Conservation (phyloP, 306 rosid genomes). For the Oemleria cerasiformis region DNA sequence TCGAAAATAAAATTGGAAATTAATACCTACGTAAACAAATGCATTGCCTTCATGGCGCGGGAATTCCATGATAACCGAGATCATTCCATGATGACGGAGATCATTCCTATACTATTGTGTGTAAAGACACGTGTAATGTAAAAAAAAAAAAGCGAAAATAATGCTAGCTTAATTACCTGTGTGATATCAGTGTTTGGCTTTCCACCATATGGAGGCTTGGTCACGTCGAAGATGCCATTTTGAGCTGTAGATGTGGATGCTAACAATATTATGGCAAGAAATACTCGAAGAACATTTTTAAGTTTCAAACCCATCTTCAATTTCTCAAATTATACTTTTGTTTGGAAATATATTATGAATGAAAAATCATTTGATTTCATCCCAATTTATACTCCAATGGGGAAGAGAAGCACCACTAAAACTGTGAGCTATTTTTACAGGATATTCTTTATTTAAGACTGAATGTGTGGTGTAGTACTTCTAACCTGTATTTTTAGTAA, state of each 20-base stretch:
- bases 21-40: no score
- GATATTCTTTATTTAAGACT: no score
- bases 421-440: no score
- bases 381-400: no score
- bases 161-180: constrained; percentile 12
- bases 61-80: neutral
- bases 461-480: no score
- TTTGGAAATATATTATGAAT: neutral
- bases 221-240: constrained; percentile 6
- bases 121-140: neutral
- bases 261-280: neutral
- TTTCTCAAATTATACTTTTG: neutral
- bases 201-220: constrained; percentile 22
- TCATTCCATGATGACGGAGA: no score
- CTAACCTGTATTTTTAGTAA: no score
- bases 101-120: no score
- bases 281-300: neutral
- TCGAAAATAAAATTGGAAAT: no score
- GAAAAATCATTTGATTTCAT: no score
- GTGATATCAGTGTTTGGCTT: constrained; percentile 17
- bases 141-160: no score
- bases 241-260: neutral
- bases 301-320: constrained; percentile 14
- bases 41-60: neutral
- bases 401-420: no score